phyloP scores from a whole-genome alignment of 352 stramenopile species.

The Globisporangium viniferum region DNA sequence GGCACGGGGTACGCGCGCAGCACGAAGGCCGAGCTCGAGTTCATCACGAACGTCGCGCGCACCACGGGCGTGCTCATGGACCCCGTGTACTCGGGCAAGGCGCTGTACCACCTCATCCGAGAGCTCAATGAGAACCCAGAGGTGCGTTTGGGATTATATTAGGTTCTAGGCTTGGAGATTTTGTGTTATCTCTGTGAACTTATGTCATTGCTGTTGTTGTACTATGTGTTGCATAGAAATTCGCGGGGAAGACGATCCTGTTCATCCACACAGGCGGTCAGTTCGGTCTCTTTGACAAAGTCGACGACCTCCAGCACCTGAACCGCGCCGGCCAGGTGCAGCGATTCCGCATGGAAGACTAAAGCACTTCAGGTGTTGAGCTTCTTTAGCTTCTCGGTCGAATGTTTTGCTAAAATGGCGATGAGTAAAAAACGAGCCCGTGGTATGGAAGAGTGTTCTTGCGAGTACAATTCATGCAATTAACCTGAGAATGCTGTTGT shows the following conservation, averaged over 20 bases:
- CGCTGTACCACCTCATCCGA: conserved; percentile 76
- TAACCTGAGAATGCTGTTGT: too few species aligned
- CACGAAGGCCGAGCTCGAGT: conserved; percentile 74
- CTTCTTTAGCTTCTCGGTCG: too few species aligned
- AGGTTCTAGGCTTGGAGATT: not conserved
- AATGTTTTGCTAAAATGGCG: too few species aligned
- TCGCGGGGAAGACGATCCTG: conserved; percentile 77
- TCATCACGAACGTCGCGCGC: conserved; percentile 67
- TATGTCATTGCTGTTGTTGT: not conserved
- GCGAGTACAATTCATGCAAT: too few species aligned
- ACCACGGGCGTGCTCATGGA: conserved; percentile 81
- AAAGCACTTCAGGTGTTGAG: not conserved
- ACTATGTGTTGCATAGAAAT: conserved; percentile 46
- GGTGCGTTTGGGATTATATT: conserved; percentile 13
- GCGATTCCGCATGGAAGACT: conserved; percentile 59
- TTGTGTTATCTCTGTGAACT: not conserved
- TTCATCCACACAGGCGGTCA: conserved; percentile 92
- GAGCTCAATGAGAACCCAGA: conserved; percentile 68
- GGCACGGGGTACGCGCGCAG: conserved; percentile 78
- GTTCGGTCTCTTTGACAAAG: conserved; percentile 92
- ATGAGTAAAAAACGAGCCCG: too few species aligned
- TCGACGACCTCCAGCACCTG: conserved; percentile 58
- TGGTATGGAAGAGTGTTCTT: too few species aligned
- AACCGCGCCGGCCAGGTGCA: conserved; percentile 46
- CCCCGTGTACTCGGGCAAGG: conserved; percentile 86